These are phyloP conservation scores for Hygrocybe coccinea DNA, from an alignment of 768 basidiomycete genomes.

Conservation along the genomic window DNA sequence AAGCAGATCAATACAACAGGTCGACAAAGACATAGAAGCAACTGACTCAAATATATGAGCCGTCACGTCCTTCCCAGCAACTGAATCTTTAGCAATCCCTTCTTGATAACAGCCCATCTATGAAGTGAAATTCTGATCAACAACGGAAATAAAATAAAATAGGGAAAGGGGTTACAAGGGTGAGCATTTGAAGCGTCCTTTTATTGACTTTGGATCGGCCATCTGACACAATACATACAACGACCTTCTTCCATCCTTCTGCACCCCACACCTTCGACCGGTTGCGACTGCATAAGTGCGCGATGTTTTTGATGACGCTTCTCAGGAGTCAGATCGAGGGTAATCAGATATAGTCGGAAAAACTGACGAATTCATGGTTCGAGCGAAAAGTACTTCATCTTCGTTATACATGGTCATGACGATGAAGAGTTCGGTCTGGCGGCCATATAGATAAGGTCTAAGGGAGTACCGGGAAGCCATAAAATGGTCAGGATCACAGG, in stretches of 20 bases:
- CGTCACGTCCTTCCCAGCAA: constrained; percentile 85
- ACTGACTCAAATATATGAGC: constrained; percentile 89
- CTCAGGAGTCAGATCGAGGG: constrained; percentile 9
- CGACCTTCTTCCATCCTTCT: constrained; percentile 87
- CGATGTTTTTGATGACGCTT: constrained; percentile 83
- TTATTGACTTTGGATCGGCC: constrained; percentile 85
- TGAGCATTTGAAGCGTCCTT: constrained; percentile 84
- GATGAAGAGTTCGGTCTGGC: constrained; percentile 88
- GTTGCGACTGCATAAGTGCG: constrained; percentile 66
- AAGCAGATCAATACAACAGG: not conserved
- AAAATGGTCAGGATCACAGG: constrained; percentile 87
- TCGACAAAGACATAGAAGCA: not conserved
- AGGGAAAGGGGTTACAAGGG: constrained; percentile 51
- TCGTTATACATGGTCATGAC: constrained; percentile 98
- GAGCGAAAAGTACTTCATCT: constrained; percentile 71
- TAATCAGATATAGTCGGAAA: not conserved
- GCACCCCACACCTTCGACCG: constrained; percentile 81
- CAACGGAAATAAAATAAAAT: constrained; percentile 5
- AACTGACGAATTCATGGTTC: constrained; percentile 80
- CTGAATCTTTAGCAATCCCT: constrained; percentile 84
- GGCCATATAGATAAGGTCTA: constrained; percentile 70
- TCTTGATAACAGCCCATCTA: constrained; percentile 90
- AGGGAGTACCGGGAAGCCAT: constrained; percentile 72
- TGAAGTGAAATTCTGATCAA: not conserved
- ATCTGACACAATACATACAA: constrained; percentile 84